These are phyloP conservation scores for Fusarium sacchari DNA, from an alignment of 2,329 filamentous ascomycete genomes.

Conservation along the genomic window DNA sequence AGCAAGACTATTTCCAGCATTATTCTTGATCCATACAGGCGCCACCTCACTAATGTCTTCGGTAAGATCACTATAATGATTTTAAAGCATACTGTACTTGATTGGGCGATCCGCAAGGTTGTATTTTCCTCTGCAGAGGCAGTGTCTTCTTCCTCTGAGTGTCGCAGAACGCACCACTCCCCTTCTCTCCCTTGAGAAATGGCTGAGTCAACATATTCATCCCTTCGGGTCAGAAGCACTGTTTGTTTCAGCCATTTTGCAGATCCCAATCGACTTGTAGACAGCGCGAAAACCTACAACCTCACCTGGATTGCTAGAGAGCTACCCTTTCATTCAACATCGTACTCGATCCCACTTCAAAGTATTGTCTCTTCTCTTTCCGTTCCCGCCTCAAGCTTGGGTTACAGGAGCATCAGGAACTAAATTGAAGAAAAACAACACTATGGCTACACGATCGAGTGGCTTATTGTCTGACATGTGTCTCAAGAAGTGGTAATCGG, in stretches of 20 bases:
- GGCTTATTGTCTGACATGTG: neutral
- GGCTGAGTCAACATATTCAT: neutral
- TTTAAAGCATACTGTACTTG: rapidly evolving
- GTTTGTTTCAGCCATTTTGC: neutral
- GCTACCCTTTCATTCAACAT: neutral
- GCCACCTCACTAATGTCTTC: neutral
- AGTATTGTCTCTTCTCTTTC: neutral
- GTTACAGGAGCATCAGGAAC: neutral
- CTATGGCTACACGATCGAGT: neutral
- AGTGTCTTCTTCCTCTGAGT: rapidly evolving
- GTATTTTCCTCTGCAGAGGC: neutral
- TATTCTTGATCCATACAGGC: too few species aligned
- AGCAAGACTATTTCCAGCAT: too few species aligned
- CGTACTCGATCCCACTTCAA: neutral
- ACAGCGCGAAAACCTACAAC: neutral
- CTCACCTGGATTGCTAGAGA: neutral
- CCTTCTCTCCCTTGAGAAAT: rapidly evolving
- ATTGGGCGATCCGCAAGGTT: rapidly evolving
- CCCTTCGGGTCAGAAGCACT: rapidly evolving
- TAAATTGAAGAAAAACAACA: neutral
- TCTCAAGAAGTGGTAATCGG: neutral
- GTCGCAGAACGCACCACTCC: neutral
- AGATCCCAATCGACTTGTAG: neutral
- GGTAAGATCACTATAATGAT: neutral
- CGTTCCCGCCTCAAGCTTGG: neutral